A percentile compares a stretch with the other conserved stretches of the same genome.
Evolutionary conservation across 257 asterid genomes (phyloP).

Genomic region (Forsythia viridissima): DNA sequence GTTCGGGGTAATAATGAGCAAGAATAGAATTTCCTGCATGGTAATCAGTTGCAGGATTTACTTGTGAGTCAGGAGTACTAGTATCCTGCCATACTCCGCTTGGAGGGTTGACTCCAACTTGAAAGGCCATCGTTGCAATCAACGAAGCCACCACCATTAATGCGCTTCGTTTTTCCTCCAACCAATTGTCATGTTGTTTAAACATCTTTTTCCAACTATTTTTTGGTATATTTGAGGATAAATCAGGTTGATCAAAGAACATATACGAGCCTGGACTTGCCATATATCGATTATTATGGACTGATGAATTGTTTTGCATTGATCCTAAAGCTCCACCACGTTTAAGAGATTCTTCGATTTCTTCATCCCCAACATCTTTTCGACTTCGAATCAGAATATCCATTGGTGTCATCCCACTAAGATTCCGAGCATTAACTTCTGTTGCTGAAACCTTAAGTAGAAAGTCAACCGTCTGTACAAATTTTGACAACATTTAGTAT

Average conservation of each 20-base stretch:
- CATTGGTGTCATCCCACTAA: constrained; percentile 33
- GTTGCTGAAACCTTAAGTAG: constrained; percentile 20
- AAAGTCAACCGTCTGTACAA: constrained; percentile 21
- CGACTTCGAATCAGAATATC: constrained; percentile 35
- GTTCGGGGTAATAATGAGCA: background rate
- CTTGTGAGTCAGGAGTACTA: background rate
- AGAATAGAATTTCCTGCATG: constrained; percentile 19
- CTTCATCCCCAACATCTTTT: constrained; percentile 26
- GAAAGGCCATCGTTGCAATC: constrained; percentile 38
- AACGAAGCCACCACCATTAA: constrained; percentile 41
- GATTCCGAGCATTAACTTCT: constrained; percentile 29
- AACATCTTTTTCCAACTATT: background rate
- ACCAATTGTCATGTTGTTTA: constrained; percentile 9
- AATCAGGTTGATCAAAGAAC: background rate
- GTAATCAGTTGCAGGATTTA: background rate
- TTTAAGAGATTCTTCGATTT: constrained; percentile 32
- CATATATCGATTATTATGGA: background rate
- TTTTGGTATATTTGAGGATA: background rate
- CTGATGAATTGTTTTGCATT: background rate
- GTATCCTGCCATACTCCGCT: constrained; percentile 33
- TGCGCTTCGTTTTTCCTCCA: constrained; percentile 13
- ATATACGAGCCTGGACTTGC: background rate
- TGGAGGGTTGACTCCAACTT: constrained; percentile 34
- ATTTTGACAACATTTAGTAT: too few relatives aligned
- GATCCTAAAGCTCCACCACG: constrained; percentile 26